Base-by-base conservation (phyloP, 140 eudicot genomes). In the Cichorium intybus region DNA sequence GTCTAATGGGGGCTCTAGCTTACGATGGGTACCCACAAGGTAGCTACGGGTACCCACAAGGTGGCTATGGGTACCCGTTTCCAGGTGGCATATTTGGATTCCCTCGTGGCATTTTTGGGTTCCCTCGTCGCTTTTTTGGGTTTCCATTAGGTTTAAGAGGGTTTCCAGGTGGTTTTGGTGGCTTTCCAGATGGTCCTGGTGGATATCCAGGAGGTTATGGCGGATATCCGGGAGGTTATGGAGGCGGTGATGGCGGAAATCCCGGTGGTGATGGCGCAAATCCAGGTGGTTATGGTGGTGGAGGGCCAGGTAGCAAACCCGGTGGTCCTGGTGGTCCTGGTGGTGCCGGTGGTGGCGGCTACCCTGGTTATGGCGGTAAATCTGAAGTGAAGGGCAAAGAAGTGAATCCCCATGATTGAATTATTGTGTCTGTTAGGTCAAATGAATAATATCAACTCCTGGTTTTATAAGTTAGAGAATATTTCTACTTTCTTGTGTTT, bases 1-100 rank as follows among this genome's bases (percentile, higher is more conserved):
- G 70, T 18, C 22, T 49, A 50, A 31, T 29, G 6, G 60, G 7
- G 31, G 21, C 34, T 65, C 60, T 49, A 23, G 0, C 0, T 7
- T 21, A 20, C 41, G 41, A 7, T 23, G 69, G 45, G 31, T 23
- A 23, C 47, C 11, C 27, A 3, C 60, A 37, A 9, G 47, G 59
- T 10, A 17, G 0, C 52, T 56, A 47, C 20, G 61, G 27, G 9
- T 49, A 23, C 55, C 76, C 76, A n/a, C n/a, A 37, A 9, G 47
- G 59, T 10, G 18, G 0, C 52, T 56, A 47, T 27, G 61, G 27
- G 9, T 49, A 23, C 55, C 76, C 76, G 6, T 48, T 4, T 35
- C 69, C 76, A 10, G 33, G 60, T 39, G 23, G 62, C n/a, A 60
- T 31, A 18, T 58, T 59, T 50, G 68, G 75, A 24, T 59, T n/a